Evolutionary conservation across 1,139 yeast species (phyloP).

Genomic region (Taphrina betulina): DNA sequence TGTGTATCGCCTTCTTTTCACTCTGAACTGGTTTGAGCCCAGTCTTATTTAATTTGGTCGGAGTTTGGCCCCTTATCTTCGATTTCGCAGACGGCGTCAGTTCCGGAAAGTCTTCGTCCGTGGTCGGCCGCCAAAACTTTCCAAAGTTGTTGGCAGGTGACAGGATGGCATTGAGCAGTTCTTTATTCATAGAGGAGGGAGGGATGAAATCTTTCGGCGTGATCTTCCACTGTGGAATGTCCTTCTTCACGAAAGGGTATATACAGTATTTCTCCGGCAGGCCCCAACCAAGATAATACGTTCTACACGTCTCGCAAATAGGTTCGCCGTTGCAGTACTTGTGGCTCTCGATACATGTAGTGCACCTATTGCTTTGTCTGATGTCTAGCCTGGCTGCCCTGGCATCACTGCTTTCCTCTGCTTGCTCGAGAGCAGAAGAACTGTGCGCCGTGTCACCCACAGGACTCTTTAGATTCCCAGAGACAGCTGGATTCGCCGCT

Average conservation of each 20-base stretch:
- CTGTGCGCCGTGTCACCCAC: too few species aligned
- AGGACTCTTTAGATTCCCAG: background rate
- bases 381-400: background rate
- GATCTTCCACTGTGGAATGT: background rate
- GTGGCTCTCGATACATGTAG: slow-evolving; percentile 8
- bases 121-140: slow-evolving; percentile 20
- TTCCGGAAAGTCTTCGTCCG: slow-evolving; percentile 11
- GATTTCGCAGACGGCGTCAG: too few species aligned
- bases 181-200: background rate
- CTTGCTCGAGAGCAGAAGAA: too few species aligned
- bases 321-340: slow-evolving; percentile 16
- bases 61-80: too few species aligned
- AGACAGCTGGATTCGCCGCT: background rate
- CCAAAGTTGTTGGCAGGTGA: background rate
- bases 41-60: too few species aligned
- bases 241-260: slow-evolving; percentile 14
- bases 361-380: slow-evolving; percentile 12
- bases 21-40: too few species aligned
- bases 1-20: too few species aligned
- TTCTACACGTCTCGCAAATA: slow-evolving; percentile 2
- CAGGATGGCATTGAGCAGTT: background rate
- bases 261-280: slow-evolving; percentile 11
- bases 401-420: too few species aligned
- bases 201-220: slow-evolving; percentile 10
- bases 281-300: slow-evolving; percentile 2